Evolutionary conservation across 345 rosid genomes (phyloP).

Genomic region (Dipteronia dyeriana): DNA sequence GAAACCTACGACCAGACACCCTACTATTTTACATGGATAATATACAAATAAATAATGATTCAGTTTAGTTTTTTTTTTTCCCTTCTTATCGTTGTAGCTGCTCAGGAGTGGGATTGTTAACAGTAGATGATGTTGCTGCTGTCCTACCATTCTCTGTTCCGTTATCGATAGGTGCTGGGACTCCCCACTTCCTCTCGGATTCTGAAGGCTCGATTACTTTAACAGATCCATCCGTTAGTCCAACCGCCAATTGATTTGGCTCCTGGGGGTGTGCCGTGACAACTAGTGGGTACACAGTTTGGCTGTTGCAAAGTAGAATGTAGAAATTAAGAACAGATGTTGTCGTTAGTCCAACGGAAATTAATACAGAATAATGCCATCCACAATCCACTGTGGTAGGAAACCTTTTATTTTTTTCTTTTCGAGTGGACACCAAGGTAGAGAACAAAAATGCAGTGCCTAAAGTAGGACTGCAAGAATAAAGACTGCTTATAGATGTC

Average conservation of each 20-base stretch:
- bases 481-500: neutral
- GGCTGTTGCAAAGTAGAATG: conserved; percentile 29
- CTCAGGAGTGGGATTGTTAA: conserved; percentile 41
- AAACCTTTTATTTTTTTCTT: neutral
- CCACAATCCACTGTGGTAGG: neutral
- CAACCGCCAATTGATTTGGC: conserved; percentile 66
- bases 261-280: conserved; percentile 75
- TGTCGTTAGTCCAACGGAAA: neutral
- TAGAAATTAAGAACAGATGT: neutral
- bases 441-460: neutral
- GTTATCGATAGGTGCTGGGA: conserved; percentile 43
- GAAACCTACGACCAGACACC: neutral
- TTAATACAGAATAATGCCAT: neutral
- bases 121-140: conserved; percentile 43
- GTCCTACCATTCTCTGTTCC: conserved; percentile 43
- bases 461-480: neutral
- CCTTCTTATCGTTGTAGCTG: conserved; percentile 44
- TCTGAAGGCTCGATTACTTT: conserved; percentile 70
- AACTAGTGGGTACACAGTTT: conserved; percentile 46
- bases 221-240: conserved; percentile 63
- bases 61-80: neutral
- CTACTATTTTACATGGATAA: conserved; percentile 28
- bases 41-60: conserved; percentile 23
- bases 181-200: conserved; percentile 58
- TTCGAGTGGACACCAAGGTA: neutral